Base-by-base conservation (phyloP, 805 yeast species). In the Dipodascus albidus region DNA sequence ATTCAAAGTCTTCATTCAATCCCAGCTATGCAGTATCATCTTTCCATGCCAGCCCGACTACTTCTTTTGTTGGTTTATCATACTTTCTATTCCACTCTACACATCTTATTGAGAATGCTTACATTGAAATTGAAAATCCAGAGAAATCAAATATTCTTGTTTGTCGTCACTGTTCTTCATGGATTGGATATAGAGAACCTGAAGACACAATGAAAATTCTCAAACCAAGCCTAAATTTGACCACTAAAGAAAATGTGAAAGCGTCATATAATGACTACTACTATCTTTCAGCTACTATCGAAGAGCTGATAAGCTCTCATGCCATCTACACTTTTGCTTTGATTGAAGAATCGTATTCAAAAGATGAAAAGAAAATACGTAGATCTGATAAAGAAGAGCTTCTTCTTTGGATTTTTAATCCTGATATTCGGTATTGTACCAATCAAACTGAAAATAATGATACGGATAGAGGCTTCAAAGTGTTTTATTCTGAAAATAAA, bases 51-150 rank as follows among this genome's bases (percentile, higher is more conserved):
- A 63, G 2, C 55, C 60, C 0, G 64, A 68, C 27, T 64, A 51
- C 55, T 1, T 62, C 82, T 3, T 68, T 82, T 2, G 74, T 81
- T 2, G 90, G 90, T 0, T 69, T 76, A 2, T 76, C 77, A 52
- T 85, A 84, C 60, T 59, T 84, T 22, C 62, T 77, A 1, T 52
- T 78, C 2, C 68, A 74, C 48, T 3, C 49, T 14, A 8, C 24
- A 9, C 49, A 22, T 15, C 11, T 47, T 9, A 15, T 22, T 21
- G 6, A 4, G 4, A 22, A 47, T 21, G 14, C 49, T 22, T 23
- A 8, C 14, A 22, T 8, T 21, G 27, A 47, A n/a, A 59, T 59
- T 22, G 59, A 58, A 48, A 54, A 55, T 21, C 42, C 57, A 2
- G 22, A 24, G 21, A 23, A 27, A 14, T 31, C 31, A 33, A 31